Conservation (phyloP, 495 filamentous ascomycete genomes). For the Cudoniella acicularis region DNA sequence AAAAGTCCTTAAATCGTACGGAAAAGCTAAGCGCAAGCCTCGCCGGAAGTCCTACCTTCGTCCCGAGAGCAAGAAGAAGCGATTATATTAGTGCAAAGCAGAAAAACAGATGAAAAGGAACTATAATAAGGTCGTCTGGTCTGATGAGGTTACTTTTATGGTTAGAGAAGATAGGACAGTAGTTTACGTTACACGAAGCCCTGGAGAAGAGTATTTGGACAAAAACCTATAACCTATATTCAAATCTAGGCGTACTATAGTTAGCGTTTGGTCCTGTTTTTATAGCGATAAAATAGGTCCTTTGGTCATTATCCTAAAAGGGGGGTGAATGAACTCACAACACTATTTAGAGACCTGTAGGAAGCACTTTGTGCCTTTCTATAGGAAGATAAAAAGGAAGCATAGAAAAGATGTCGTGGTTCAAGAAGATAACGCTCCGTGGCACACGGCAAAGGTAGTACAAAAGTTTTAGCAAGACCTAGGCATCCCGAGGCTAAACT, state of each 20-base stretch:
- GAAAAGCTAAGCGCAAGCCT: too few relatives aligned
- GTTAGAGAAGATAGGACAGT: slow-evolving; percentile 3
- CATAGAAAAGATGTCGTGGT: slow-evolving; percentile 1
- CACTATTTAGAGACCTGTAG: slow-evolving; percentile 4
- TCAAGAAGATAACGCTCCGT: slow-evolving; percentile 14
- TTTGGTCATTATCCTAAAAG: too few relatives aligned
- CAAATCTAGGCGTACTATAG: not conserved
- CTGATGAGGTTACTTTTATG: slow-evolving; percentile 10
- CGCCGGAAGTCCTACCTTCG: too few relatives aligned
- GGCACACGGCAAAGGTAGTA: slow-evolving; percentile 6
- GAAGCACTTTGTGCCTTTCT: slow-evolving; percentile 12
- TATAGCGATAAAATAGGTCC: slow-evolving; percentile 11
- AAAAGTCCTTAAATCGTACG: too few relatives aligned
- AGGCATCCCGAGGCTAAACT: not conserved
- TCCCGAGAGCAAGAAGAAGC: too few relatives aligned
- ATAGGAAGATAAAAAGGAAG: slow-evolving; percentile 2
- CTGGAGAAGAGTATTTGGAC: too few relatives aligned
- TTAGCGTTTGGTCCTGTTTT: slow-evolving; percentile 7
- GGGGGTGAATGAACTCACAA: slow-evolving; percentile 6
- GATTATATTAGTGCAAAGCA: too few relatives aligned
- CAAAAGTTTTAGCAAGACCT: not conserved
- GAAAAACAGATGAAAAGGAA: too few relatives aligned
- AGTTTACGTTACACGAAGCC: too few relatives aligned
- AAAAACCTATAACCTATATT: too few relatives aligned
- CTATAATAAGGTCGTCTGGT: slow-evolving; percentile 3